These are phyloP conservation scores for Nitzschia inconspicua DNA, from an alignment of 108 stramenopile species.

Conservation along the genomic window DNA sequence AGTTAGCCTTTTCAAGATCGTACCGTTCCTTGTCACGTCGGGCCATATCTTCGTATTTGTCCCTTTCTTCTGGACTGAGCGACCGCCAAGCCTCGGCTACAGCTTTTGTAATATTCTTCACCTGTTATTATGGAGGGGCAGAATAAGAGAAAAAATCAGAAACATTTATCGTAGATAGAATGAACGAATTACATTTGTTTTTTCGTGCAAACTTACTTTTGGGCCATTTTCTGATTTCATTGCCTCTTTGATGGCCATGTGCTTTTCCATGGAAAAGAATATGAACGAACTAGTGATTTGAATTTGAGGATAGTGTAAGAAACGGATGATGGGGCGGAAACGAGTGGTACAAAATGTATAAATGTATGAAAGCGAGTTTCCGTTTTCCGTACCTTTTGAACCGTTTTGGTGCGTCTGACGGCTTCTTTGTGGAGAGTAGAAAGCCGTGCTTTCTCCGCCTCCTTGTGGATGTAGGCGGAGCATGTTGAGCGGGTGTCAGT, in stretches of 20 bases:
- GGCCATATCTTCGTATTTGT: constrained; percentile 42
- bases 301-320: too few species aligned
- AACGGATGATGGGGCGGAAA: too few species aligned
- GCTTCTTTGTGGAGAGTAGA: neutral
- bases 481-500: too few species aligned
- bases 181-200: too few species aligned
- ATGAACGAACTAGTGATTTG: constrained; percentile 52
- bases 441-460: neutral
- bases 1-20: constrained; percentile 33
- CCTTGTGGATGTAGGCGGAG: too few species aligned
- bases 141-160: neutral
- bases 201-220: constrained; percentile 13
- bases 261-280: constrained; percentile 48
- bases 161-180: neutral
- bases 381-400: constrained; percentile 30
- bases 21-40: constrained; percentile 38
- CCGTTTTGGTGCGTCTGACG: constrained; percentile 20
- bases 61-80: constrained; percentile 24
- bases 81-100: constrained; percentile 41
- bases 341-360: too few species aligned
- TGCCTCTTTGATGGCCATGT: constrained; percentile 25
- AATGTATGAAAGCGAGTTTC: too few species aligned
- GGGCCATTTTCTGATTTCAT: neutral
- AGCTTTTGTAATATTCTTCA: constrained; percentile 28
- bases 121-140: neutral